Evolutionary conservation across 116 monocot genomes (phyloP), one percentile per base, ranked within the genome.

Genomic region (Trichopus zeylanicus): DNA sequence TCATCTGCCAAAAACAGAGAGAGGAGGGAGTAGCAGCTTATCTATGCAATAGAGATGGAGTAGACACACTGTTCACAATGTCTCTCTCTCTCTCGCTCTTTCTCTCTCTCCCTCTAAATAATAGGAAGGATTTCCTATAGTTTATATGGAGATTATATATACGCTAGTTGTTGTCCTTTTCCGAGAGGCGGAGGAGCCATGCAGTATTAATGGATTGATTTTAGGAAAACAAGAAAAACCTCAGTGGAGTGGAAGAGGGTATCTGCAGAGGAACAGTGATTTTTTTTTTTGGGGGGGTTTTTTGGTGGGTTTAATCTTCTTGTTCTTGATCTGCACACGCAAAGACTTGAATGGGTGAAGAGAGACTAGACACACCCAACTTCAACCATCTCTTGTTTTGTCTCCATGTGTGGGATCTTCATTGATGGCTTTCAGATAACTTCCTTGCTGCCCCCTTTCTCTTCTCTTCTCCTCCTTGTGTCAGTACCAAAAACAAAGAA

Each of bases 281-380:
- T n/a, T n/a, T n/a, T n/a, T n/a, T n/a, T n/a, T n/a, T n/a, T n/a
- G n/a, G n/a, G n/a, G n/a, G n/a, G n/a, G n/a, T n/a, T n/a, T n/a
- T n/a, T n/a, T n/a, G n/a, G n/a, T n/a, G n/a, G n/a, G n/a, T 23
- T 63, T 31, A 66, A 52, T 73, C 58, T 75, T 38, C 61, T 37
- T 7, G 15, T 21, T 52, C 51, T 4, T 20, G 26, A 42, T 27
- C 55, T 10, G 15, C 49, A 76, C 90, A 95, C 86, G 90, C 89
- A 95, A 89, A 81, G 90, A 83, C 71, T 89, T 89, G 61, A 89
- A 90, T 95, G 83, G 78, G 29, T 75, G 86, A 86, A 84, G 62
- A 78, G 87, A 83, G 89, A 89, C 83, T 81, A 83, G 74, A 89
- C 94, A 77, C 68, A 72, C 67, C 71, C 80, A 81, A 71, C 82